Conservation (phyloP, 352 stramenopile species). For the Phytopythium boreale region DNA sequence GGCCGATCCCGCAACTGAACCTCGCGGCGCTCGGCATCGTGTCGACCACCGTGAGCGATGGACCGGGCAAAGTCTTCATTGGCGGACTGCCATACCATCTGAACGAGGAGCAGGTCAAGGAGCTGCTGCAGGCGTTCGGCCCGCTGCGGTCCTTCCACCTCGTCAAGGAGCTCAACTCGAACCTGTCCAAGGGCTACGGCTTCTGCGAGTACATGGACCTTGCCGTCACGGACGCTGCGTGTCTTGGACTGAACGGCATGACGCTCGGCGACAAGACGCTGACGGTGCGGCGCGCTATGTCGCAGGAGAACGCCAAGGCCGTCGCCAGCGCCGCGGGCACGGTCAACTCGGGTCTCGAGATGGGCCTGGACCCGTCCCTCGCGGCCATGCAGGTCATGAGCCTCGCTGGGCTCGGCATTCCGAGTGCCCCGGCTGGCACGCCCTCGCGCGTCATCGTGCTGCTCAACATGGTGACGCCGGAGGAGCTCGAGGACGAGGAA, state of each 20-base stretch:
- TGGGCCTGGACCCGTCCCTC: conserved; percentile 63
- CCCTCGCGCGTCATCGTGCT: conserved; percentile 91
- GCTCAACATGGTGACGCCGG: conserved; percentile 97
- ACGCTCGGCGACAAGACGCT: conserved; percentile 89
- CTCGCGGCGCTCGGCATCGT: conserved; percentile 93
- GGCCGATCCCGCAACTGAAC: conserved; percentile 88
- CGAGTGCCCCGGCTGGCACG: conserved; percentile 48
- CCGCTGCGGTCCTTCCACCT: conserved; percentile 95
- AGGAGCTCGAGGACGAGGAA: conserved; percentile 94
- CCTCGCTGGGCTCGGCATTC: conserved; percentile 49
- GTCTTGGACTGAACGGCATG: conserved; percentile 96
- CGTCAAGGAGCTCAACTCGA: conserved; percentile 91
- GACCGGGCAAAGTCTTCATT: conserved; percentile 99
- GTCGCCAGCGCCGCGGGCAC: conserved; percentile 60
- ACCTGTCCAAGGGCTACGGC: conserved; percentile 95
- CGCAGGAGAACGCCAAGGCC: conserved; percentile 65
- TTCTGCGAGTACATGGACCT: conserved; percentile 97
- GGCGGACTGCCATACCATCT: conserved; percentile 97
- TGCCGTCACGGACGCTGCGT: conserved; percentile 89
- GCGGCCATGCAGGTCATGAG: conserved; percentile 69
- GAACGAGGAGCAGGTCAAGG: conserved; percentile 93
- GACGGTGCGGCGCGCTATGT: conserved; percentile 86
- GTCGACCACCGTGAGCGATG: conserved; percentile 93
- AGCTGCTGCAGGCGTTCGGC: conserved; percentile 95
- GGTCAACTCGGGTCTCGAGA: conserved; percentile 63